Evolutionary conservation across 2,329 filamentous ascomycete species (phyloP).

Genomic region (Fusarium buharicum): DNA sequence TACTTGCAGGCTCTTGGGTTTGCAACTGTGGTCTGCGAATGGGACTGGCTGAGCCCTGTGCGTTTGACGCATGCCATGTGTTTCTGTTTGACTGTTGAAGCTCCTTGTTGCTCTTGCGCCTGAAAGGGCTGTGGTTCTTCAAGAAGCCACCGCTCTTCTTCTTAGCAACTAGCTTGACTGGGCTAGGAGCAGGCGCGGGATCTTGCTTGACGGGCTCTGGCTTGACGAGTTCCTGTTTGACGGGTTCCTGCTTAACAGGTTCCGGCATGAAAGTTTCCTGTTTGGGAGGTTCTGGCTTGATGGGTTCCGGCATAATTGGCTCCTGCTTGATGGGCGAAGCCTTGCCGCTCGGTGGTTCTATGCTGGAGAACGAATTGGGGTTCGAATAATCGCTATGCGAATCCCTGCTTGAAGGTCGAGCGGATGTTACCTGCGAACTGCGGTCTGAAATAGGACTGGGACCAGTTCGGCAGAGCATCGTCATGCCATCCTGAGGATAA

Average conservation of each 20-base stretch:
- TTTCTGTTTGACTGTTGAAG: constrained; percentile 62
- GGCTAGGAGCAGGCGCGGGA: constrained; percentile 46
- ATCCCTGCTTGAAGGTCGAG: constrained; percentile 83
- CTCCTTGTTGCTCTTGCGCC: constrained; percentile 89
- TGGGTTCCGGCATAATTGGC: constrained; percentile 36
- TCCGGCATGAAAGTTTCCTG: constrained; percentile 52
- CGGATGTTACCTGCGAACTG: constrained; percentile 63
- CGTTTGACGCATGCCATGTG: constrained; percentile 65
- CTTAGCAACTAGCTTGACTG: constrained; percentile 74
- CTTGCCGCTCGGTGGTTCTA: constrained; percentile 79
- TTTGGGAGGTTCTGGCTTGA: constrained; percentile 58
- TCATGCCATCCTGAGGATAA: constrained; percentile 96
- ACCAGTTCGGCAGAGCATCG: constrained; percentile 89
- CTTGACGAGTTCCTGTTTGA: constrained; percentile 62
- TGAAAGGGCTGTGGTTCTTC: constrained; percentile 90
- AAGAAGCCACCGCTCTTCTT: constrained; percentile 89
- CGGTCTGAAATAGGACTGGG: constrained; percentile 71
- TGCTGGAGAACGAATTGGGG: constrained; percentile 87
- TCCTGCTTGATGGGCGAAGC: constrained; percentile 77
- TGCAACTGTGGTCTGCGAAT: constrained; percentile 55
- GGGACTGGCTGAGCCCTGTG: constrained; percentile 45
- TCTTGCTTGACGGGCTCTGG: constrained; percentile 7
- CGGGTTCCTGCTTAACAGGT: constrained; percentile 7
- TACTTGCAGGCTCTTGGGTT: constrained; percentile 51
- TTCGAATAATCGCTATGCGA: constrained; percentile 92